A percentile compares a stretch with the other conserved stretches of the same genome.
Evolutionary conservation across 202 grass and related monocot genomes (phyloP).

Genomic region (Hordeum pubiflorum): DNA sequence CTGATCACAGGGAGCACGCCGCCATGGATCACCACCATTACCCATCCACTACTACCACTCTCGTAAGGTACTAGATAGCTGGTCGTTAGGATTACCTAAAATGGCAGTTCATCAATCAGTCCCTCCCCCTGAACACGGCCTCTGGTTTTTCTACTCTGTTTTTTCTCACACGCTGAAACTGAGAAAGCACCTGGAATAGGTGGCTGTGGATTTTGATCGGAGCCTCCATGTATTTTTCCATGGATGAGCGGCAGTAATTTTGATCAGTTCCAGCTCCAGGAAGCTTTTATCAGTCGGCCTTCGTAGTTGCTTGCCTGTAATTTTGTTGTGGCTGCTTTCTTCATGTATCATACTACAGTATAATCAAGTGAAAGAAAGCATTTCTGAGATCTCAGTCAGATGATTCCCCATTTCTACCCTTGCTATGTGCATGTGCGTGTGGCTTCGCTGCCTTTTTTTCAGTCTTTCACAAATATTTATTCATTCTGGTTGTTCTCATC

Average conservation of each 20-base stretch:
- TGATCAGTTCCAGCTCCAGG: background rate
- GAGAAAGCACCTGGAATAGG: background rate
- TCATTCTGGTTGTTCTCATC: background rate
- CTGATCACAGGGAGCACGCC: background rate
- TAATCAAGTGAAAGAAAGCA: background rate
- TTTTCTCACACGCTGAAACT: background rate
- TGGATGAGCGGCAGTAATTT: background rate
- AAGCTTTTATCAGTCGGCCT: background rate
- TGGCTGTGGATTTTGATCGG: background rate
- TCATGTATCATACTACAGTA: background rate
- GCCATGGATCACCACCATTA: background rate
- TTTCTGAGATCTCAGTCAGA: background rate
- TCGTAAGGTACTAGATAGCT: background rate
- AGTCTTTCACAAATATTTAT: background rate
- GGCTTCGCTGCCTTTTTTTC: background rate
- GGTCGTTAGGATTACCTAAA: background rate
- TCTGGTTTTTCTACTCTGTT: background rate
- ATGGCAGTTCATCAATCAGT: no score
- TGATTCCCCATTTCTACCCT: background rate
- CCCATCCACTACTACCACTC: background rate
- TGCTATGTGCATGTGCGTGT: background rate
- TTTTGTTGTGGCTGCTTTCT: background rate
- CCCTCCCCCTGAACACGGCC: background rate
- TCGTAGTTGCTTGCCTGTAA: background rate
- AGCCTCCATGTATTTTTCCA: background rate